Base-by-base conservation (phyloP, 257 asterid species). In the Petrea volubilis region DNA sequence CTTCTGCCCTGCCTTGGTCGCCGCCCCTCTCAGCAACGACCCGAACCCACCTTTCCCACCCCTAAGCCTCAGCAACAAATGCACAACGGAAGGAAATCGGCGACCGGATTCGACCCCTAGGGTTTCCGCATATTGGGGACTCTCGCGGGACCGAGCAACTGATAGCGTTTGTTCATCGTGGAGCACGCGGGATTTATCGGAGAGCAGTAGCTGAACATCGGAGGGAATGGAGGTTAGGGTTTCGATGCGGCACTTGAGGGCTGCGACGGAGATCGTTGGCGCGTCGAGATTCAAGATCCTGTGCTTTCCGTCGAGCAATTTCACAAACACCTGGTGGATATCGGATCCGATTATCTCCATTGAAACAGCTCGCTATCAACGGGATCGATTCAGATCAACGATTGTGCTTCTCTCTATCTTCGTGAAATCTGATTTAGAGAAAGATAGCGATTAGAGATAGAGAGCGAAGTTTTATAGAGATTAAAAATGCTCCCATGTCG, bases 31-130 rank as follows among this genome's bases (percentile, higher is more conserved):
- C 41, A 95, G 81, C 80, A 95, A 68, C 59, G 98, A 92, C 15
- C 98, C 99, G 38, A 95, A 95, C 28, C 98, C 99, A 20, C 99
- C 99, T 82, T 95, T 95, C 69, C 99, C 99, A 4, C 99, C 99
- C 66, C 96, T 83, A 15, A 95, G 85, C 31, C 53, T 52, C 59
- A 52, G 59, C 59, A 23, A 52, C 73, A 76, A 56, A 44, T 53
- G 23, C 73, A 70, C 73, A 18, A 57, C 57, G 44, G 44, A 51
- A 36, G 76, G 76, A 73, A 78, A 60, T 60, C 20, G 13, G 29
- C 41, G 10, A 8, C 43, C 12, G 60, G 56, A 46, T 64, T 75
- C 64, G 9, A 52, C 21, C 20, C 13, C 17, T 10, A 50, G 78
- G 70, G 74, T 47, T 79, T 74, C 76, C 9, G 73, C 20, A 36